Conservation (phyloP, 208 protist species). For the Crithidia mellificae region DNA sequence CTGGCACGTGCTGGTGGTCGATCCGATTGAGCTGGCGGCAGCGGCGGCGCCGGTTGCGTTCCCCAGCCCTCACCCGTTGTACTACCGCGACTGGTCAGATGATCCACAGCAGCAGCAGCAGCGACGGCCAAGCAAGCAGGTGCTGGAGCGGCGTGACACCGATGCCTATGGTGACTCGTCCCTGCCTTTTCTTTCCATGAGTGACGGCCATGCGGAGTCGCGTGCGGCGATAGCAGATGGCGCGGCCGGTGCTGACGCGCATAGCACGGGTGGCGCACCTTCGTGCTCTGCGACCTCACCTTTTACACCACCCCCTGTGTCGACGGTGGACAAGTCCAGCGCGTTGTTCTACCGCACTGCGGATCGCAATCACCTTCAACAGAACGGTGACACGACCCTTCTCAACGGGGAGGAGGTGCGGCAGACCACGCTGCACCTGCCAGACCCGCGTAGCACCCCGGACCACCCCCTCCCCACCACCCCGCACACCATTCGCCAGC, state of each 20-base stretch:
- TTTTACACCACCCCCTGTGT: constrained; percentile 1
- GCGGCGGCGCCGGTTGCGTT: constrained; percentile 47
- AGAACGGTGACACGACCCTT: constrained; percentile 70
- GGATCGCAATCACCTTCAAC: constrained; percentile 52
- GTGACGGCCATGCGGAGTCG: neutral
- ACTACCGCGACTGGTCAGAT: constrained; percentile 48
- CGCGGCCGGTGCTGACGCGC: neutral
- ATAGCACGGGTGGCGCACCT: neutral
- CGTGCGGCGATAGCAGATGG: no score
- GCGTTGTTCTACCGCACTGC: constrained; percentile 27
- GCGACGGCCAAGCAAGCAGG: neutral
- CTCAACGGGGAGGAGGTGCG: constrained; percentile 23
- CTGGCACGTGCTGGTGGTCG: constrained; percentile 69
- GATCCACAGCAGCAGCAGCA: no score
- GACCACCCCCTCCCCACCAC: neutral
- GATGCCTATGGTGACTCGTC: constrained; percentile 11
- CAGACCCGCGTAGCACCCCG: constrained; percentile 2
- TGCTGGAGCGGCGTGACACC: constrained; percentile 19
- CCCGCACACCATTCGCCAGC: constrained; percentile 21
- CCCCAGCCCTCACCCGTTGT: constrained; percentile 60
- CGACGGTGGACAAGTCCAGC: neutral
- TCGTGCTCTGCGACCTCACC: neutral
- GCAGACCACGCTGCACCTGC: constrained; percentile 16
- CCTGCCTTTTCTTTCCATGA: constrained; percentile 2
- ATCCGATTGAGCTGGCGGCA: constrained; percentile 43